phyloP scores from a whole-genome alignment of 2,329 filamentous ascomycete genomes.

The Colletotrichum melonis region DNA sequence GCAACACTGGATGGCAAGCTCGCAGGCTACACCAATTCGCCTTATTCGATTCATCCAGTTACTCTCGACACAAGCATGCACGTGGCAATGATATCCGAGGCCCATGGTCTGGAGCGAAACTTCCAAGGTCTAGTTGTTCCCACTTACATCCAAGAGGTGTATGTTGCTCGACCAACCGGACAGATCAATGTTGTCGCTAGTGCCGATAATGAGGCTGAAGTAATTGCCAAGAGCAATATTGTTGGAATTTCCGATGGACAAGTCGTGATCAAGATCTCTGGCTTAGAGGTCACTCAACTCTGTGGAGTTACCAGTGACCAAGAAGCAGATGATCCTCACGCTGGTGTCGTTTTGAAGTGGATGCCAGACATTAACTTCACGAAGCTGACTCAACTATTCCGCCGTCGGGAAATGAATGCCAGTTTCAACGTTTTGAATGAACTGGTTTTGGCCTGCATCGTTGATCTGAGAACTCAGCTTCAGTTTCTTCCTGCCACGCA shows the following conservation, averaged over 20 bases:
- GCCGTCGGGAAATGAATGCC: not conserved
- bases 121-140: constrained; percentile 6
- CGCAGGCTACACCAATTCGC: not conserved
- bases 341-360: constrained; percentile 16
- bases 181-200: not conserved
- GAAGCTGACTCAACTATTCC: not conserved
- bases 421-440: not conserved
- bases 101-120: constrained; percentile 11
- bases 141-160: constrained; percentile 15
- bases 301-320: no score
- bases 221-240: not conserved
- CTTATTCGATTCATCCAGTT: constrained; percentile 50
- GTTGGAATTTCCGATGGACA: not conserved
- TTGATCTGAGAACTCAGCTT: constrained; percentile 17
- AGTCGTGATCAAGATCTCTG: constrained; percentile 23
- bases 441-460: constrained; percentile 18
- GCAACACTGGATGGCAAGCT: constrained; percentile 2
- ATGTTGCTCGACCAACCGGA: constrained; percentile 1
- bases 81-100: constrained; percentile 40
- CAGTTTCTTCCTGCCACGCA: constrained; percentile 27
- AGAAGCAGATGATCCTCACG: constrained; percentile 7
- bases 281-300: constrained; percentile 2
- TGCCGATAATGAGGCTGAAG: not conserved
- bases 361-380: constrained; percentile 27
- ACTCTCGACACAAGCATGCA: constrained; percentile 50